These are phyloP conservation scores for Chenopodium quinoa DNA, from an alignment of 148 eudicot species.

Conservation along the genomic window DNA sequence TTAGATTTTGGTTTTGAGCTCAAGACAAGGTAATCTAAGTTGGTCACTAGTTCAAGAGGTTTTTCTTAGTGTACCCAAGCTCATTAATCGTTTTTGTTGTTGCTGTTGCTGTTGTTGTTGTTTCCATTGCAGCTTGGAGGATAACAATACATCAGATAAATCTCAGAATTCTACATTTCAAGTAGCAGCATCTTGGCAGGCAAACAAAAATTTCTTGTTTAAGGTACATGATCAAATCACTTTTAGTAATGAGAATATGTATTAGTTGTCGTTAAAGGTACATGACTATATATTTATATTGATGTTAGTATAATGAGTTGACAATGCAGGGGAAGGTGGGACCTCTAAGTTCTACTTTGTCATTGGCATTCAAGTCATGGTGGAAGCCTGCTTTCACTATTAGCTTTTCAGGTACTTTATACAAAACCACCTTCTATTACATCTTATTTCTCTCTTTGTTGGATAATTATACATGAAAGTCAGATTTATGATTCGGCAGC, in stretches of 20 bases:
- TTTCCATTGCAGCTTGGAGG: slow-evolving; percentile 52
- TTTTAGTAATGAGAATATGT: neutral
- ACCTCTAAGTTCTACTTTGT: slow-evolving; percentile 71
- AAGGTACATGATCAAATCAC: slow-evolving; percentile 47
- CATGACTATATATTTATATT: neutral
- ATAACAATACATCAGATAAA: slow-evolving; percentile 42
- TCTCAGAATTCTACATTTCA: slow-evolving; percentile 73
- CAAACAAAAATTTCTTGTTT: slow-evolving; percentile 80
- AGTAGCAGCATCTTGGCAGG: slow-evolving; percentile 98
- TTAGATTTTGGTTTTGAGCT: slow-evolving; percentile 92
- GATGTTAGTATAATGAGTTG: neutral
- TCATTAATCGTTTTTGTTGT: slow-evolving; percentile 4
- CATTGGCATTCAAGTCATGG: slow-evolving; percentile 93
- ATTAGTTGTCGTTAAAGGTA: neutral
- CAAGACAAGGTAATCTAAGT: slow-evolving; percentile 56
- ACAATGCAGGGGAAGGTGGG: slow-evolving; percentile 75
- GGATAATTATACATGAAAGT: neutral
- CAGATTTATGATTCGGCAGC: neutral
- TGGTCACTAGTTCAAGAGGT: neutral
- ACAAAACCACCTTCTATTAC: neutral
- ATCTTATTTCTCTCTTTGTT: neutral
- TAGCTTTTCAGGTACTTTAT: slow-evolving; percentile 69
- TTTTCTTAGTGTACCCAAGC: neutral
- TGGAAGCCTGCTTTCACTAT: slow-evolving; percentile 94
- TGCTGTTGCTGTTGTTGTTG: neutral